A percentile compares a stretch with the other conserved stretches of the same genome.
phyloP scores from a whole-genome alignment of 345 rosid species.

The Eucalyptus cladocalyx region DNA sequence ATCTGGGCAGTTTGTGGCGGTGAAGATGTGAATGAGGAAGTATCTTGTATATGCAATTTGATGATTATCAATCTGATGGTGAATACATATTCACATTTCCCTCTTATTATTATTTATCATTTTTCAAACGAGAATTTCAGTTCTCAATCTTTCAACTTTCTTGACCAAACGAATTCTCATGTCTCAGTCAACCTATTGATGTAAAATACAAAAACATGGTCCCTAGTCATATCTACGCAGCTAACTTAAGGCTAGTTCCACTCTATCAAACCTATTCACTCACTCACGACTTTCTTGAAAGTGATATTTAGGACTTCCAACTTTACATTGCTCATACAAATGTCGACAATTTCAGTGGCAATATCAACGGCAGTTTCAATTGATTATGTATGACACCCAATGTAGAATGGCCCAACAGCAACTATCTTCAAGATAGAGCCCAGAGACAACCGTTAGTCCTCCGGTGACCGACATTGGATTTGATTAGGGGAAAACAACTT shows the following conservation, averaged over 20 bases:
- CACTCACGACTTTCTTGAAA: not conserved
- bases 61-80: not conserved
- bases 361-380: not conserved
- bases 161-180: not conserved
- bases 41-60: not conserved
- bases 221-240: not conserved
- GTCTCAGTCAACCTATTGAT: not conserved
- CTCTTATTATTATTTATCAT: not conserved
- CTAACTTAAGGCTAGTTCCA: not conserved
- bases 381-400: not conserved
- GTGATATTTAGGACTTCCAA: not conserved
- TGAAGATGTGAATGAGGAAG: not conserved
- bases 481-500: not conserved
- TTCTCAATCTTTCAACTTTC: not conserved
- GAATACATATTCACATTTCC: not conserved
- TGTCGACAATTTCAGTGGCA: not conserved
- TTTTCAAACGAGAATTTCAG: not conserved
- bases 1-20: not conserved
- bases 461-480: not conserved
- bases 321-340: not conserved
- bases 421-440: not conserved
- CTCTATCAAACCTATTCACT: not conserved
- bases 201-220: not conserved
- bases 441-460: not conserved
- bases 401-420: not conserved